A percentile compares a stretch with the other conserved stretches of the same genome.
Conservation (phyloP, 345 rosid species). For the Arabis alpina region DNA sequence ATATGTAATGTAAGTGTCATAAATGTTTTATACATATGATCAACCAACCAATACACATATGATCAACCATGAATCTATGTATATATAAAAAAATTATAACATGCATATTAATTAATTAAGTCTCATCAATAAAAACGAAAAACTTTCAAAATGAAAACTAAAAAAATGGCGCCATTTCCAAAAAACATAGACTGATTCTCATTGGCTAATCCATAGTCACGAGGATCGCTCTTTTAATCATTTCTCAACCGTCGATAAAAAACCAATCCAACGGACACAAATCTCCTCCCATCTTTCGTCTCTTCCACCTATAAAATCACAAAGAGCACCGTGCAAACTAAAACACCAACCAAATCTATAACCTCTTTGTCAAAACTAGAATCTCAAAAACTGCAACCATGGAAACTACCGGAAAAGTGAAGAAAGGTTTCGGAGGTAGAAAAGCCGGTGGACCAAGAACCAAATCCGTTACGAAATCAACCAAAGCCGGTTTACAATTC, state of each 20-base stretch:
- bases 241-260: conserved; percentile 18
- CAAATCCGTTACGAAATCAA: conserved; percentile 68
- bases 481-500: conserved; percentile 68
- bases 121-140: too few relatives aligned
- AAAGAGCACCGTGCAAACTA: not conserved
- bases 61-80: too few relatives aligned
- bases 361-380: not conserved
- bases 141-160: not conserved
- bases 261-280: conserved; percentile 6
- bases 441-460: conserved; percentile 70
- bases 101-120: too few relatives aligned
- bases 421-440: conserved; percentile 72
- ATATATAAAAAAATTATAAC: too few relatives aligned
- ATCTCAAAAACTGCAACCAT: conserved; percentile 16
- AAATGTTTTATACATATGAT: too few relatives aligned
- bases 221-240: not conserved
- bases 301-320: not conserved
- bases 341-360: not conserved
- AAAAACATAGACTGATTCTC: not conserved
- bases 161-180: conserved; percentile 16
- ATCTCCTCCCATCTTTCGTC: not conserved
- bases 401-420: conserved; percentile 59
- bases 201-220: conserved; percentile 12
- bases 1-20: too few relatives aligned
- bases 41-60: too few relatives aligned